These are phyloP conservation scores for Pseudogymnoascus sp. DNA, from an alignment of 2,329 filamentous ascomycete species.

Conservation along the genomic window DNA sequence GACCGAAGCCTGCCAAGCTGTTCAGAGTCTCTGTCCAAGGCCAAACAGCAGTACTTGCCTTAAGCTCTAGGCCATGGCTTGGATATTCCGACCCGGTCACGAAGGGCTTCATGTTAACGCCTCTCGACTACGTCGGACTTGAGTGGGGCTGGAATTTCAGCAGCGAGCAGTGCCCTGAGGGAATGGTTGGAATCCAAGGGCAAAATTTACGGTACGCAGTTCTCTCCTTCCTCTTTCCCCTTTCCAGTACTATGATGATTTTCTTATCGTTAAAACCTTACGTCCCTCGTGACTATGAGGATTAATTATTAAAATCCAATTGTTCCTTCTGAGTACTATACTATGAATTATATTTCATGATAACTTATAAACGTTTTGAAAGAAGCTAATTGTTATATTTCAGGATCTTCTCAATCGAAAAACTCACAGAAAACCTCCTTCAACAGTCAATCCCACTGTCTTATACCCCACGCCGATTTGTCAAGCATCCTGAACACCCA, in stretches of 20 bases:
- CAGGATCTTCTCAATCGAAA: constrained; percentile 86
- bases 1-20: constrained; percentile 79
- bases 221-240: constrained; percentile 13
- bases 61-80: constrained; percentile 93
- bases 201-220: constrained; percentile 72
- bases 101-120: constrained; percentile 84
- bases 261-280: constrained; percentile 34
- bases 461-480: constrained; percentile 82
- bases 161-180: constrained; percentile 86
- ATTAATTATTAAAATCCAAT: constrained; percentile 66
- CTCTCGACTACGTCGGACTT: constrained; percentile 76
- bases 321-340: constrained; percentile 84
- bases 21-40: constrained; percentile 86
- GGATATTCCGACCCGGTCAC: constrained; percentile 85
- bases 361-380: constrained; percentile 9
- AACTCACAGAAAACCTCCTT: constrained; percentile 74
- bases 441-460: constrained; percentile 79
- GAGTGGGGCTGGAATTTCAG: constrained; percentile 97
- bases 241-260: constrained; percentile 30
- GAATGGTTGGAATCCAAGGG: constrained; percentile 87
- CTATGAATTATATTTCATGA: constrained; percentile 17
- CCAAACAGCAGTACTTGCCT: constrained; percentile 74
- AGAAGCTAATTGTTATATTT: background rate
- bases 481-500: constrained; percentile 78
- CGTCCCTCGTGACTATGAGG: constrained; percentile 32